Conservation (phyloP, 441 rosid genomes). For the California macrophylla region DNA sequence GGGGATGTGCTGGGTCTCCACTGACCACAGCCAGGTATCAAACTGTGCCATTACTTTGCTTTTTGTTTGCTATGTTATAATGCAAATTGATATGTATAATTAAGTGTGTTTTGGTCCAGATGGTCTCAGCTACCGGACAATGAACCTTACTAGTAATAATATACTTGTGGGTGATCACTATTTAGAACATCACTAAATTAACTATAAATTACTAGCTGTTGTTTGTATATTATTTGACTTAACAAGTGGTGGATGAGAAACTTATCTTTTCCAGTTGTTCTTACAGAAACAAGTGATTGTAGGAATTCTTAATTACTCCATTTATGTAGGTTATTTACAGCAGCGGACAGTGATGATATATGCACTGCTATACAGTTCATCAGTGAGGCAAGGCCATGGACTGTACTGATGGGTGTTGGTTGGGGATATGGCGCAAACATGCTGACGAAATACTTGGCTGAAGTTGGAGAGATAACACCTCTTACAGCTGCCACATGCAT, state of each 20-base stretch:
- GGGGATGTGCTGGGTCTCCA: constrained; percentile 95
- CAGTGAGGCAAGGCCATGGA: constrained; percentile 83
- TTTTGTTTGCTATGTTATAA: neutral
- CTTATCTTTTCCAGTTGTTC: constrained; percentile 5
- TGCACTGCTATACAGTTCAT: constrained; percentile 62
- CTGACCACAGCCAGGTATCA: constrained; percentile 74
- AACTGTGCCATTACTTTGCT: too few relatives aligned
- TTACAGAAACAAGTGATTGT: constrained; percentile 22
- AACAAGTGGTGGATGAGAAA: constrained; percentile 4
- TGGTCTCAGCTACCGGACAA: too few relatives aligned
- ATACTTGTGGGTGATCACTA: too few relatives aligned
- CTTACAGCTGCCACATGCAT: constrained; percentile 85
- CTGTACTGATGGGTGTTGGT: constrained; percentile 74
- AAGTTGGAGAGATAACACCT: constrained; percentile 77
- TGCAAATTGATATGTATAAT: neutral
- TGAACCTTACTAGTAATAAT: too few relatives aligned
- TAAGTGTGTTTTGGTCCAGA: too few relatives aligned
- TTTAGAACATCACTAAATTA: too few relatives aligned
- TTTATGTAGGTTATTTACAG: constrained; percentile 88
- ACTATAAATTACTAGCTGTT: neutral
- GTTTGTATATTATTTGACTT: neutral
- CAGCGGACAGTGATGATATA: constrained; percentile 96
- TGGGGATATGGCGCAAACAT: constrained; percentile 91
- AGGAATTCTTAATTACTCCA: constrained; percentile 30
- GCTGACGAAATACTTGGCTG: constrained; percentile 83